Percentiles rank a stretch among this genome's conserved stretches.
Conservation (phyloP, 2,329 filamentous ascomycete genomes). For the Cladosporium sp. region DNA sequence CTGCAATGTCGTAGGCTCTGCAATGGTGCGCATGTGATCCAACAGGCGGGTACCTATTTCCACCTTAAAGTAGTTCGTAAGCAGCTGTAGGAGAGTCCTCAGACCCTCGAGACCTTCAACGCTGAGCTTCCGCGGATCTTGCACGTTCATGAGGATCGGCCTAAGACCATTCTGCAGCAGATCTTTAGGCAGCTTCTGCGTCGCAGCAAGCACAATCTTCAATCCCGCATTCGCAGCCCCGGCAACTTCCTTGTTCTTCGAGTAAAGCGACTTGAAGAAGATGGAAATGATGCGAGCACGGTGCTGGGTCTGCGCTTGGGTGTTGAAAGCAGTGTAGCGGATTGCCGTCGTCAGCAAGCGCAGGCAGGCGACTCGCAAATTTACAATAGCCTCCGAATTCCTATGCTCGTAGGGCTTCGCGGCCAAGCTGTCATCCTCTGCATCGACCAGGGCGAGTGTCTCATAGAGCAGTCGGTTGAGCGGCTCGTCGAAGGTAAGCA, state of each 20-base stretch:
- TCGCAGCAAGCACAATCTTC: slow-evolving; percentile 80
- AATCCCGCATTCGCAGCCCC: slow-evolving; percentile 89
- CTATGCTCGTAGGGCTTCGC: slow-evolving; percentile 92
- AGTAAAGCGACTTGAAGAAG: slow-evolving; percentile 97
- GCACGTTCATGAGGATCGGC: slow-evolving; percentile 93
- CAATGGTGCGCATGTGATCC: slow-evolving; percentile 88
- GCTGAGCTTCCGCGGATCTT: slow-evolving; percentile 85
- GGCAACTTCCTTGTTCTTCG: slow-evolving; percentile 85
- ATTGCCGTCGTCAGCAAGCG: slow-evolving; percentile 90
- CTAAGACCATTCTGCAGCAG: slow-evolving; percentile 88
- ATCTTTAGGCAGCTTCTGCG: slow-evolving; percentile 90
- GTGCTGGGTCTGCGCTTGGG: slow-evolving; percentile 50
- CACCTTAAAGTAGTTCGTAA: slow-evolving; percentile 99
- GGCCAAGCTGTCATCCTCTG: slow-evolving; percentile 86
- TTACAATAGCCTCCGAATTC: slow-evolving; percentile 92
- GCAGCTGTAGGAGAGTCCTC: slow-evolving; percentile 78
- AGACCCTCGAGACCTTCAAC: slow-evolving; percentile 88
- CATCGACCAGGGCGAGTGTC: slow-evolving; percentile 88
- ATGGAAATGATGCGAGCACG: slow-evolving; percentile 73
- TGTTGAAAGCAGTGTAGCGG: slow-evolving; percentile 85
- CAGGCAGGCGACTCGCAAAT: slow-evolving; percentile 87
- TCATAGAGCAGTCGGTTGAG: slow-evolving; percentile 89
- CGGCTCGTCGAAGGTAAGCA: slow-evolving; percentile 87
- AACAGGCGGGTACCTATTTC: slow-evolving; percentile 92
- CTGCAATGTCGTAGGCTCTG: slow-evolving; percentile 74